A percentile compares a stretch with the other conserved stretches of the same genome.
phyloP scores from a whole-genome alignment of 306 rosid species.

The Castanea crenata region DNA sequence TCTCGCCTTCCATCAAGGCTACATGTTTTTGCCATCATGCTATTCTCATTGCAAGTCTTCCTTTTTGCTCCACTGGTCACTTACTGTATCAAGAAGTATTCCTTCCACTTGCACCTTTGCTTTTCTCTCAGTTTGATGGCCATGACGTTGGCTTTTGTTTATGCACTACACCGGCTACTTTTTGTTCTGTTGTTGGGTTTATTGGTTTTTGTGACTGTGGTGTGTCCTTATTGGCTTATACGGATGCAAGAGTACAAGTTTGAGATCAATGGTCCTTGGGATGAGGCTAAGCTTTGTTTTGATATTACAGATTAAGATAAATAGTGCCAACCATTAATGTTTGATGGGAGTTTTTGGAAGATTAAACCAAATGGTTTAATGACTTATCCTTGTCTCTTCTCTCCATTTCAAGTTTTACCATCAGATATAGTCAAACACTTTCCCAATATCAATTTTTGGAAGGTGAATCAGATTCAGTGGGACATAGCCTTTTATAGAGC shows the following conservation, averaged over 20 bases:
- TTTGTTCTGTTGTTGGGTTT: slow-evolving; percentile 60
- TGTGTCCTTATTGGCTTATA: slow-evolving; percentile 90
- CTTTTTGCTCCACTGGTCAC: slow-evolving; percentile 87
- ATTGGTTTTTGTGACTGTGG: slow-evolving; percentile 65
- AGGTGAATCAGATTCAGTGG: no score
- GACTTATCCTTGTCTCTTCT: background rate
- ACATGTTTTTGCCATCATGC: slow-evolving; percentile 76
- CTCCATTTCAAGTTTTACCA: no score
- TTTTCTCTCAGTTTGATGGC: slow-evolving; percentile 64
- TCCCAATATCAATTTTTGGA: no score
- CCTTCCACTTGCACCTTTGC: slow-evolving; percentile 57
- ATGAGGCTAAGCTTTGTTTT: slow-evolving; percentile 94
- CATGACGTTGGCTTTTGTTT: slow-evolving; percentile 61
- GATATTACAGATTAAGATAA: slow-evolving; percentile 64
- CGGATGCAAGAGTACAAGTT: slow-evolving; percentile 84
- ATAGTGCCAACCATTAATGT: background rate
- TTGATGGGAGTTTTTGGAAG: background rate
- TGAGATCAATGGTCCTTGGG: slow-evolving; percentile 96
- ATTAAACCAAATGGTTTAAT: background rate
- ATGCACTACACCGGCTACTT: slow-evolving; percentile 49
- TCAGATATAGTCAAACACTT: no score
- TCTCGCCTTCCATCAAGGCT: slow-evolving; percentile 63
- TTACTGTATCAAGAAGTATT: slow-evolving; percentile 71
- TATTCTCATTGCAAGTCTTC: slow-evolving; percentile 83
- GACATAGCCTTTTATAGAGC: no score